Conservation (phyloP, 345 rosid genomes). For the Acer negundo region DNA sequence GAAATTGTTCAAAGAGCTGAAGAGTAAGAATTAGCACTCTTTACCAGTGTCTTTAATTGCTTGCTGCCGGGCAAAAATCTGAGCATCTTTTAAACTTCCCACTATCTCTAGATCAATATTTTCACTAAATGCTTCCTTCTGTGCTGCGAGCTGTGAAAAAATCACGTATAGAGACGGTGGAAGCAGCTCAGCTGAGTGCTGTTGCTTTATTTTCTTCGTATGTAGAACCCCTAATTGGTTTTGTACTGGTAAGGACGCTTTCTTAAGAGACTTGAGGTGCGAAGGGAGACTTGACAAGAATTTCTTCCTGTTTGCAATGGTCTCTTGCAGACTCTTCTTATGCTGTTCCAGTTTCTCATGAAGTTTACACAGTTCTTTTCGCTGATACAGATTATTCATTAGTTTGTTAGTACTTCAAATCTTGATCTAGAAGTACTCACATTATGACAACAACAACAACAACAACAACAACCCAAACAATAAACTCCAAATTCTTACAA, state of each 20-base stretch:
- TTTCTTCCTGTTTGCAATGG: conserved; percentile 77
- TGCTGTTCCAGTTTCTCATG: conserved; percentile 64
- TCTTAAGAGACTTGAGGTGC: conserved; percentile 88
- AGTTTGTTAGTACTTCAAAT: background rate
- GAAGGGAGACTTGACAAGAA: conserved; percentile 80
- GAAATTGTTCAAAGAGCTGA: background rate
- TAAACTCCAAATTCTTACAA: background rate
- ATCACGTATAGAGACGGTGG: conserved; percentile 87
- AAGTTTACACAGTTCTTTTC: conserved; percentile 80
- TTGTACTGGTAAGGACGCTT: conserved; percentile 90
- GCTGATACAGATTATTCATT: conserved; percentile 37
- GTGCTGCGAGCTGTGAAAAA: conserved; percentile 77
- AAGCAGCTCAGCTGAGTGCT: conserved; percentile 80
- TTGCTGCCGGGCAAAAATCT: conserved; percentile 66
- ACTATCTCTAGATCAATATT: conserved; percentile 65
- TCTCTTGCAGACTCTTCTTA: conserved; percentile 70
- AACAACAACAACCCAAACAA: background rate
- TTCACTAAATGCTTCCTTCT: conserved; percentile 88
- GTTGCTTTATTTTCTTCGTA: conserved; percentile 80
- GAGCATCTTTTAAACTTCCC: conserved; percentile 83
- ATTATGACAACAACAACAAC: too few species aligned
- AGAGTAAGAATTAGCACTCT: background rate
- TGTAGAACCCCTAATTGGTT: conserved; percentile 70
- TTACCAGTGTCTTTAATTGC: conserved; percentile 73
- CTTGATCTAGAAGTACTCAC: background rate